Evolutionary conservation across 768 basidiomycete genomes (phyloP).

Genomic region (Termitomyces sp.): DNA sequence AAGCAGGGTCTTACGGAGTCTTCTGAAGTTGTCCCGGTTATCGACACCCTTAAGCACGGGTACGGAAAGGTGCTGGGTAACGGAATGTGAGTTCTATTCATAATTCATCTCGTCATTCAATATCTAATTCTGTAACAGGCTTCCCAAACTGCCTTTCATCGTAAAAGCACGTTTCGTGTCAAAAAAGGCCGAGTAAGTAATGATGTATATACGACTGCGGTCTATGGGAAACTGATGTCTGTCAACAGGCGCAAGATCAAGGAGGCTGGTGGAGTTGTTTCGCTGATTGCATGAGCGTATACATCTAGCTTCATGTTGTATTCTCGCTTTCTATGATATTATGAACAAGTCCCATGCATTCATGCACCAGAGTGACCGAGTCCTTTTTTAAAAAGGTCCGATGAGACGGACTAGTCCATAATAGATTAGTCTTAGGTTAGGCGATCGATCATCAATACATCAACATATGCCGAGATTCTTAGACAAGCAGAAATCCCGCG

Average conservation of each 20-base stretch:
- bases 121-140: conserved; percentile 33
- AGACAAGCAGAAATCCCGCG: conserved; percentile 10
- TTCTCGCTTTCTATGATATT: conserved; percentile 16
- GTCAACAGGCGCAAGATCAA: conserved; percentile 67
- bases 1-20: conserved; percentile 69
- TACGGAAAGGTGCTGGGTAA: conserved; percentile 96
- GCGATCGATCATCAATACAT: conserved; percentile 6
- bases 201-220: background rate
- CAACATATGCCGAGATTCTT: conserved; percentile 7
- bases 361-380: background rate
- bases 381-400: conserved; percentile 5
- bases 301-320: conserved; percentile 22
- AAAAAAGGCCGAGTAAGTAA: conserved; percentile 69
- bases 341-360: conserved; percentile 25
- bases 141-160: conserved; percentile 91
- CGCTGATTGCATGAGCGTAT: conserved; percentile 74
- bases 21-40: conserved; percentile 89
- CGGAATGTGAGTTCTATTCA: conserved; percentile 60
- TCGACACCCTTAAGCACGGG: conserved; percentile 80
- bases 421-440: conserved; percentile 6
- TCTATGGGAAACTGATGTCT: background rate
- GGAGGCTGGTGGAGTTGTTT: conserved; percentile 92
- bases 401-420: background rate
- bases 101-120: background rate
- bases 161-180: conserved; percentile 98